Conservation (phyloP, 441 rosid genomes). For the Manihot esculenta region DNA sequence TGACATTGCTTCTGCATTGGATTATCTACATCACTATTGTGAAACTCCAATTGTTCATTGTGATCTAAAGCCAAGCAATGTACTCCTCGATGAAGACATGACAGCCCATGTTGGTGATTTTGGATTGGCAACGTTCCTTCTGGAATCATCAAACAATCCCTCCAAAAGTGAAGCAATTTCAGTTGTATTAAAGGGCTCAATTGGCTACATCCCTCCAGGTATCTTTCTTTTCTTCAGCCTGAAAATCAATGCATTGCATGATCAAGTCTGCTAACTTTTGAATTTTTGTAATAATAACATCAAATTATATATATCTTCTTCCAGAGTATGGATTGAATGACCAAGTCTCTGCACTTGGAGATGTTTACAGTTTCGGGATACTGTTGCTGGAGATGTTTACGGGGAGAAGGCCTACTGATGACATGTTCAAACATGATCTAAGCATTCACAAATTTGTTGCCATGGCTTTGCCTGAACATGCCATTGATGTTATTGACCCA, state of each 20-base stretch:
- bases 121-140: conserved; percentile 33
- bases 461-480: conserved; percentile 35
- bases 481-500: conserved; percentile 27
- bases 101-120: conserved; percentile 36
- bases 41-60: conserved; percentile 36
- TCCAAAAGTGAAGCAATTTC: conserved; percentile 25
- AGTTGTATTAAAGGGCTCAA: conserved; percentile 38
- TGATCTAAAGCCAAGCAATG: conserved; percentile 30
- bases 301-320: neutral
- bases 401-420: conserved; percentile 32
- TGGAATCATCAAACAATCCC: conserved; percentile 22
- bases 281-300: neutral
- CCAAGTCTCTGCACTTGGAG: conserved; percentile 20
- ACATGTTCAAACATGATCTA: conserved; percentile 21
- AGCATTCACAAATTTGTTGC: conserved; percentile 28
- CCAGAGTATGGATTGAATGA: conserved; percentile 30
- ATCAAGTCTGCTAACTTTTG: too few relatives aligned
- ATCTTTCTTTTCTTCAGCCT: conserved; percentile 1
- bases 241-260: neutral
- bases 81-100: conserved; percentile 27
- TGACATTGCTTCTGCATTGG: conserved; percentile 47
- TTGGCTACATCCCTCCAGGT: conserved; percentile 51
- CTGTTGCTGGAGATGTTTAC: conserved; percentile 32
- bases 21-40: conserved; percentile 45
- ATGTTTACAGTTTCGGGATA: conserved; percentile 33